A percentile compares a stretch with the other conserved stretches of the same genome.
phyloP scores from a whole-genome alignment of 306 rosid species.

The Dicorynia guianensis region DNA sequence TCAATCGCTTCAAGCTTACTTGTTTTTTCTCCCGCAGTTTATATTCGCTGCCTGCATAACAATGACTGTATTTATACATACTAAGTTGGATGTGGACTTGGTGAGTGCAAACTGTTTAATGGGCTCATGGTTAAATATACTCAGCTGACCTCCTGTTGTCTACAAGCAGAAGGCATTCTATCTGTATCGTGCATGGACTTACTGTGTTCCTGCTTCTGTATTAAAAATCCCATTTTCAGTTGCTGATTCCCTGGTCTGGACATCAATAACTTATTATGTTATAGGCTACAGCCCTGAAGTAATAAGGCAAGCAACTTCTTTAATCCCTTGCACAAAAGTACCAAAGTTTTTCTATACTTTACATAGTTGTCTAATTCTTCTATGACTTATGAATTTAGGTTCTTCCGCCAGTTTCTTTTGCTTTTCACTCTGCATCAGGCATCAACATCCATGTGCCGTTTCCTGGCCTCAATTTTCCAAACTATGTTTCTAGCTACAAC shows the following conservation, averaged over 20 bases:
- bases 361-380: slow-evolving; percentile 33
- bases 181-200: slow-evolving; percentile 74
- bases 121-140: slow-evolving; percentile 75
- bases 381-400: slow-evolving; percentile 45
- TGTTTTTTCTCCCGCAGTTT: slow-evolving; percentile 53
- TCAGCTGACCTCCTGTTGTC: slow-evolving; percentile 67
- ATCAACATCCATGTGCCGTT: slow-evolving; percentile 68
- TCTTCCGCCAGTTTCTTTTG: slow-evolving; percentile 59
- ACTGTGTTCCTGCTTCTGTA: slow-evolving; percentile 60
- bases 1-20: slow-evolving; percentile 19
- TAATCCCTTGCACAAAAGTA: slow-evolving; percentile 11
- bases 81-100: slow-evolving; percentile 56
- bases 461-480: slow-evolving; percentile 58
- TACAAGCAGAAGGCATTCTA: slow-evolving; percentile 66
- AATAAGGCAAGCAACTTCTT: slow-evolving; percentile 48
- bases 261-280: slow-evolving; percentile 63
- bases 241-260: slow-evolving; percentile 63
- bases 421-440: slow-evolving; percentile 57
- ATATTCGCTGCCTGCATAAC: slow-evolving; percentile 68
- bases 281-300: slow-evolving; percentile 70
- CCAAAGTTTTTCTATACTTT: neutral
- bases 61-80: slow-evolving; percentile 77
- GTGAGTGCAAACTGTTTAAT: slow-evolving; percentile 63
- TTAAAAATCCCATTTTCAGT: slow-evolving; percentile 66
- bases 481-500: slow-evolving; percentile 62